phyloP scores from a whole-genome alignment of 257 asterid genomes.

The Fraxinus excelsior region DNA sequence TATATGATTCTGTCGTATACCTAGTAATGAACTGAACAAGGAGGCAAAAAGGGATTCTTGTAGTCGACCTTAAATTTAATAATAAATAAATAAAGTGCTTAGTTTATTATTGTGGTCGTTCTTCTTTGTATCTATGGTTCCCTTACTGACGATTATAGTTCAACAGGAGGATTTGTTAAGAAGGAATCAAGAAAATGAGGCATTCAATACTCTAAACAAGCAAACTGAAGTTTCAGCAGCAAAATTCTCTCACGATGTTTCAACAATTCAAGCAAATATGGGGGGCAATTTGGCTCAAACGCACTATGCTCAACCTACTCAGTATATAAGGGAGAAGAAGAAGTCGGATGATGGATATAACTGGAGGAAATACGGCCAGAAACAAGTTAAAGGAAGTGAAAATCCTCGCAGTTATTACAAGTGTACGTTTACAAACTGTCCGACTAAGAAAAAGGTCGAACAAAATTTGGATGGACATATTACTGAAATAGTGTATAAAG shows the following conservation, averaged over 20 bases:
- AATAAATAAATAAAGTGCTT: no score
- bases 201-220: constrained; percentile 27
- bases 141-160: constrained; percentile 8
- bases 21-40: not conserved
- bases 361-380: constrained; percentile 89
- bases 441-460: constrained; percentile 91
- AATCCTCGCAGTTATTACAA: constrained; percentile 88
- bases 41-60: not conserved
- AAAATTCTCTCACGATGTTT: constrained; percentile 32
- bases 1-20: no score
- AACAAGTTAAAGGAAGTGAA: constrained; percentile 82
- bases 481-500: constrained; percentile 87
- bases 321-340: constrained; percentile 61
- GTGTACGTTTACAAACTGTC: constrained; percentile 77
- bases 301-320: constrained; percentile 46
- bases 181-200: constrained; percentile 39
- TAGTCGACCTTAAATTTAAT: not conserved
- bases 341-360: constrained; percentile 85
- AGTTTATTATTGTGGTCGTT: not conserved
- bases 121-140: not conserved
- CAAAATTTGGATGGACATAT: constrained; percentile 73
- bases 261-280: constrained; percentile 36
- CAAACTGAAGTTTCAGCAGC: constrained; percentile 34
- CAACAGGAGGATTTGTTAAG: constrained; percentile 52
- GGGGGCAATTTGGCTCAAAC: constrained; percentile 30